Base-by-base conservation (phyloP, 495 filamentous ascomycete genomes). In the Tuber microsphaerosporum region DNA sequence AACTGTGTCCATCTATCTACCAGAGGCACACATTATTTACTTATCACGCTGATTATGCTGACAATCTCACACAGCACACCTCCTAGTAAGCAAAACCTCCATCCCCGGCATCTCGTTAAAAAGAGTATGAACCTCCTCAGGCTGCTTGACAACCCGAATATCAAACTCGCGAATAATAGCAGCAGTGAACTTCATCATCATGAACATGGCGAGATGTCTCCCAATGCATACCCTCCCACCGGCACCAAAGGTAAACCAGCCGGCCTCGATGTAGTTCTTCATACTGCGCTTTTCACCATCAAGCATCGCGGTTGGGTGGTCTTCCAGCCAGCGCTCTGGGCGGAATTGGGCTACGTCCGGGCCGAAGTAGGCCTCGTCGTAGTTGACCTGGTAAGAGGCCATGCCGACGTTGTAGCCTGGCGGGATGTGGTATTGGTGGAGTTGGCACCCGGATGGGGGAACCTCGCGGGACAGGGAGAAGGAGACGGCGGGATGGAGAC, bases 251-350 rank as follows among this genome's bases (percentile, higher is more conserved):
- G 73, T 72, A 9, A 82, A 31, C 81, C 81, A 82, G 22, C 80
- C 80, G 42, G 80, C 80, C 70, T 82, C 81, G 20, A 82, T 73
- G 46, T 82, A 82, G 34, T 76, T 82, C 14, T 69, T 73, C 75
- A 77, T 82, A 8, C 75, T 77, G 2, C 80, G 73, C 65, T 75
- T 75, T 0, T 16, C 20, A 14, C 80, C 81, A 17, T 76, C 74
- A 6, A 76, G 70, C 70, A 74, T 81, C 71, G 79, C 74, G 20
- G 82, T 82, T 5, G 82, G 79, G 22, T 83, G 81, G 16, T 76
- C 70, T 3, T 81, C 83, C 1, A 84, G 45, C 83, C 83, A 84
- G 19, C 83, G 81, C 69, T 80, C 79, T 0, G 83, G 83, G 42
- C 76, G 76, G 74, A 81, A 84, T 44, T 82, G 77, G 0, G 74